Base-by-base conservation (phyloP, 306 rosid species). In the Clitoria ternatea region DNA sequence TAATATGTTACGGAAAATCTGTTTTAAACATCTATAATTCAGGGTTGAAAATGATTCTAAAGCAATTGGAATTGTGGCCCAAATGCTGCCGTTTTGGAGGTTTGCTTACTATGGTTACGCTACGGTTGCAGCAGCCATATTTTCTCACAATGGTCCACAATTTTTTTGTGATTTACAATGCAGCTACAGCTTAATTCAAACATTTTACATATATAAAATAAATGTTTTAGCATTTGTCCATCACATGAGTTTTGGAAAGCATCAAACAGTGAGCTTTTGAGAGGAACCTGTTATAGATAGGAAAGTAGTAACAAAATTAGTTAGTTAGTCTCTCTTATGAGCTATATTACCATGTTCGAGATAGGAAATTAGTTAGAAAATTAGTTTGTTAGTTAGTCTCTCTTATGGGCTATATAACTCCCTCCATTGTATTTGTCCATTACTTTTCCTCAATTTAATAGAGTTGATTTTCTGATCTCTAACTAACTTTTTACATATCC, bases 221-320 rank as follows among this genome's bases (percentile, higher is more conserved):
- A 30, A 30, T 62, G 29, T 30, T 59, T 35, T 30, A 48, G 23
- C 47, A 30, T 26, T 22, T 5, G 62, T 60, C 70, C 55, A 15
- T 69, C 59, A 40, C 15, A 18, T 61, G 15, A 49, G 24, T 69
- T 61, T 40, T 12, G 7, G 72, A 40, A 61, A 77, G 26, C 44
- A 35, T 17, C 15, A 26, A 10, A 24, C 22, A 29, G 23, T 45
- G 20, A 63, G 65, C 20, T 30, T 20, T 42, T 9, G 47, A 67
- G 24, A 43, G n/a, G n/a, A n/a, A n/a, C n/a, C n/a, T n/a, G n/a
- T n/a, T n/a, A n/a, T n/a, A n/a, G n/a, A n/a, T n/a, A n/a, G n/a
- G n/a, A n/a, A n/a, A n/a, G n/a, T n/a, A n/a, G n/a, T n/a, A n/a
- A n/a, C n/a, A n/a, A n/a, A n/a, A n/a, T n/a, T n/a, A n/a, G n/a